phyloP scores from a whole-genome alignment of 139 green algal genomes.

The Chlorella sp. region DNA sequence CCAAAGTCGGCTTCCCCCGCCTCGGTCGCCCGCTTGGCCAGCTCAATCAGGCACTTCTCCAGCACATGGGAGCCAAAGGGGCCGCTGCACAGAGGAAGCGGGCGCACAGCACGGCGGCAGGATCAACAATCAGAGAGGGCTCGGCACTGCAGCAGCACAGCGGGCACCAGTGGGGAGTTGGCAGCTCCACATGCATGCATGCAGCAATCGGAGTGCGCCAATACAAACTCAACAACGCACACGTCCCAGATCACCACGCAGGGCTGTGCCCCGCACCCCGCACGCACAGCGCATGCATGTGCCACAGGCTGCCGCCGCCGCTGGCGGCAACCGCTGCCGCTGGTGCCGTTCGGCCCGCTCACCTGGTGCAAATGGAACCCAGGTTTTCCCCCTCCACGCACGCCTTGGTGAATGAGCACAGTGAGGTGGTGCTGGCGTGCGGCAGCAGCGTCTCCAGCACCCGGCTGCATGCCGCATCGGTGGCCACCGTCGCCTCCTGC shows the following conservation, averaged over 20 bases:
- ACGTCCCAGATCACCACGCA: too few species aligned
- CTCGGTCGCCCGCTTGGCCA: slow-evolving; percentile 40
- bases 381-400: slow-evolving; percentile 46
- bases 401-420: slow-evolving; percentile 37
- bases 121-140: neutral
- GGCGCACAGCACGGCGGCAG: neutral
- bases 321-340: neutral
- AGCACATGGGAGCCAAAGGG: slow-evolving; percentile 81
- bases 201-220: too few species aligned
- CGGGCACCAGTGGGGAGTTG: neutral
- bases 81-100: slow-evolving; percentile 51
- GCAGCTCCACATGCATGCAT: too few species aligned
- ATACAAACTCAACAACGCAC: too few species aligned
- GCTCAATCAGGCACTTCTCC: slow-evolving; percentile 53
- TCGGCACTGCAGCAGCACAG: neutral
- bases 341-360: neutral
- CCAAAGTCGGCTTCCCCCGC: slow-evolving; percentile 19
- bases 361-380: slow-evolving; percentile 45
- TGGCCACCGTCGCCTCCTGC: slow-evolving; percentile 23
- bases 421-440: slow-evolving; percentile 23
- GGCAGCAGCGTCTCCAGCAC: slow-evolving; percentile 74
- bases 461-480: slow-evolving; percentile 36
- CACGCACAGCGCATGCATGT: neutral
- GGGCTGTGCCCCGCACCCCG: too few species aligned
- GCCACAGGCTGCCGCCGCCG: neutral